Base-by-base conservation (phyloP, 495 filamentous ascomycete species). In the Geoglossum glabrum region DNA sequence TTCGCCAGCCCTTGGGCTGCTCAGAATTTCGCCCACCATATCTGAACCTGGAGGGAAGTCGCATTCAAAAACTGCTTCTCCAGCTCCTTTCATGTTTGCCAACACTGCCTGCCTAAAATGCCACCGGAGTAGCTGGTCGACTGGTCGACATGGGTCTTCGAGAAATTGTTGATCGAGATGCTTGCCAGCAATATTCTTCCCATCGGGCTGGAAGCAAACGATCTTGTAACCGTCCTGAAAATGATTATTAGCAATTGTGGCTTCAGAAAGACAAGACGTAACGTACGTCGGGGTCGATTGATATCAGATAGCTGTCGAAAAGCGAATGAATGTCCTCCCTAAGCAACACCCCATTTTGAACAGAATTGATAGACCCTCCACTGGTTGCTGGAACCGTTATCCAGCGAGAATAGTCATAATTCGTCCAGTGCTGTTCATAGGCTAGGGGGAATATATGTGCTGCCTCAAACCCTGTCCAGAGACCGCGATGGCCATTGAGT, bases 361-460 rank as follows among this genome's bases (percentile, higher is more conserved):
- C 40, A 13, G 57, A 67, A 57, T 67, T 59, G 54, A 66, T 64
- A 38, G 60, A 65, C 47, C 54, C 54, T 34, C 54, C 54, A 36
- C 7, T 11, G n/a, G 43, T 40, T 31, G 60, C 58, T n/a, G 46
- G 25, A 66, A 62, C 61, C 11, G 60, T 65, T 31, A 72, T 69
- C 66, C 61, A 71, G 46, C 62, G 57, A 46, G 56, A 33, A 57
- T 61, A 70, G 63, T 62, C 59, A 34, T 62, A 8, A 27, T 60
- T 8, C 31, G 30, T 61, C 68, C 66, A 73, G 45, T 65, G 56
- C 5, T 40, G 46, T 58, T 70, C 63, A 52, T 66, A 62, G 19
- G 63, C 66, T 36, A 72, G 62, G 38, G 68, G 70, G 59, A 72
- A 70, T 23, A 72, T 65, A 33, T 55, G 36, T 25, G 54, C 54